Base-by-base conservation (phyloP, 495 filamentous ascomycete genomes). In the Apiosordaria backusii region DNA sequence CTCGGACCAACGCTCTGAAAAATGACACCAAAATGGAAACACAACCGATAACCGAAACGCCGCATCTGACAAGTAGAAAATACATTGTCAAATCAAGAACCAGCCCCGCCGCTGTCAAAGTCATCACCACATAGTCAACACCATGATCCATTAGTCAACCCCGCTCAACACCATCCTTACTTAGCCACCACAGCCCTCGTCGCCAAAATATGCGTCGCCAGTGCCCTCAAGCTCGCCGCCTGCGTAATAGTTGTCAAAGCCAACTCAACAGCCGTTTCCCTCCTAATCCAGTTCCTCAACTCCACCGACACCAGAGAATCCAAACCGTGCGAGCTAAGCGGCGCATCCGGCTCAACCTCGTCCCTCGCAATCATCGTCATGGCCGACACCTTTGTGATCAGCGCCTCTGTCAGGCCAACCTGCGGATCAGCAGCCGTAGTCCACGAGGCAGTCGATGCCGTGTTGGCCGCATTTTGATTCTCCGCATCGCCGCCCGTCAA, bases 341-440 rank as follows among this genome's bases (percentile, higher is more conserved):
- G 52, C n/a, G 52, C 52, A 18, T 55, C 52, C 9, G 52, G n/a
- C 21, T 55, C 52, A 23, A 55, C 52, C 52, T 55, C 52, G 22
- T 55, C 52, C 52, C 52, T 55, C n/a, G 52, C 52, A 55, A 55
- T 55, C 52, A 55, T 55, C 9, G 52, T 55, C 52, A 55, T 55
- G 52, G n/a, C 22, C 52, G 52, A 55, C 52, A 55, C 52, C 52
- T 55, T 55, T 7, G 22, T 23, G 10, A 55, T 55, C 52, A 55
- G 22, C 52, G 52, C 52, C 52, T 55, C 52, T 5, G 52, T 55
- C 52, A 55, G 21, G 22, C 52, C 52, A 19, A 55, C 52, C 52
- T 21, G 52, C n/a, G 52, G 52, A 13, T 55, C 52, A 6, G 52
- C 15, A 19, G 52, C 52, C 18, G n/a, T 55, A 6, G n/a, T 55